Base-by-base conservation (phyloP, 768 basidiomycete genomes). In the Dioszegia crocea region DNA sequence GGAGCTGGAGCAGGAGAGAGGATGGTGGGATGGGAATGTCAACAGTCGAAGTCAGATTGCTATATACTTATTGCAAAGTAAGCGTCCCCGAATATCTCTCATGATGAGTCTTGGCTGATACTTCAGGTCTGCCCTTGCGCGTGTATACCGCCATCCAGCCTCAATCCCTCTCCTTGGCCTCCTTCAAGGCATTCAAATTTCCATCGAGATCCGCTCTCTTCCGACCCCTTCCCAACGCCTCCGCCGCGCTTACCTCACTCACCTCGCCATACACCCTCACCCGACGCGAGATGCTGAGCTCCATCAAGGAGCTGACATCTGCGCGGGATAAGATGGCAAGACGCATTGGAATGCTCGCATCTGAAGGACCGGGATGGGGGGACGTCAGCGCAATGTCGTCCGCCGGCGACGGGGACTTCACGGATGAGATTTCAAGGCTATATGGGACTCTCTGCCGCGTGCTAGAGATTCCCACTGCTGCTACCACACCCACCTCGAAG, bases 1-100 rank as follows among this genome's bases (percentile, higher is more conserved):
- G 9, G 75, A 84, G 31, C 83, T 85, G 12, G 90, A 92, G 66
- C 76, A 81, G 6, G 89, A 91, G 67, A 84, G 88, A 19, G 84
- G 88, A 44, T 96, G 88, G 87, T 97, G 92, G 92, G 81, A 82
- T 16, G 82, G 84, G 27, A 74, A 88, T 40, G 85, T 86, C 62
- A 81, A 84, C 30, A 89, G 87, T 2, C 70, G 79, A 26, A 64
- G 77, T 51, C 82, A 80, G 19, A 80, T 86, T 10, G 81, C 82
- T 2, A 78, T 83, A 69, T 91, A 88, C 75, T 80, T 93, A 26
- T 62, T 93, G 1, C 88, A 92, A 79, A 88, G 90, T 93, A 69
- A 66, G 86, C 80, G 33, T 36, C 21, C 19, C 47, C 30, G 10
- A 36, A 10, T 26, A 45, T 45, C 17, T 10, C 33, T 40, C 39